Evolutionary conservation across 2,329 filamentous ascomycete species (phyloP).

Genomic region (Xylaria sp.): DNA sequence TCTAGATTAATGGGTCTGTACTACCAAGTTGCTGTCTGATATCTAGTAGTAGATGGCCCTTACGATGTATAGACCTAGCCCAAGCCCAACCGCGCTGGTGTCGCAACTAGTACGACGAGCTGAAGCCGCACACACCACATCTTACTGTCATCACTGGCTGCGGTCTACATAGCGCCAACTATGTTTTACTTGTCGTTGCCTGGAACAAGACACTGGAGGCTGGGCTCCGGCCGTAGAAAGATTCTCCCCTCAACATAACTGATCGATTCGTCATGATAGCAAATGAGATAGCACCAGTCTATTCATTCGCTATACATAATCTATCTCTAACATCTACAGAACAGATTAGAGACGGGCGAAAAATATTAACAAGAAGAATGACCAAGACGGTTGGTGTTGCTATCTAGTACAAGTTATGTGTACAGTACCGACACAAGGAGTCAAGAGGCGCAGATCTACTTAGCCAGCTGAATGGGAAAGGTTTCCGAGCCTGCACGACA

Average conservation of each 20-base stretch:
- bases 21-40: not conserved
- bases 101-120: constrained; percentile 6
- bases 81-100: constrained; percentile 1
- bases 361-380: not conserved
- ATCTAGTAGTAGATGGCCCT: not conserved
- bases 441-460: not conserved
- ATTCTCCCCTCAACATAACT: not conserved
- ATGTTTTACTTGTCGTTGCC: not conserved
- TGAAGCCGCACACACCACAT: constrained; percentile 1
- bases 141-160: not conserved
- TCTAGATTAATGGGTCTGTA: not conserved
- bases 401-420: not conserved
- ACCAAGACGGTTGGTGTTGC: not conserved
- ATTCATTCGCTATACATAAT: not conserved
- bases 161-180: not conserved
- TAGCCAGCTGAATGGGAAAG: not conserved
- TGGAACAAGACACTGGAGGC: not conserved
- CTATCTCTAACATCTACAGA: not conserved
- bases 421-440: not conserved
- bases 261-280: not conserved
- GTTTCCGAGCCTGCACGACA: not conserved
- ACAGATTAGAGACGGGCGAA: not conserved
- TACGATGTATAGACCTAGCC: not conserved
- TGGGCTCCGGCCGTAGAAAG: not conserved
- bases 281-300: not conserved